Conservation (phyloP, 2,329 filamentous ascomycete species). For the Leptographium galeiforme region DNA sequence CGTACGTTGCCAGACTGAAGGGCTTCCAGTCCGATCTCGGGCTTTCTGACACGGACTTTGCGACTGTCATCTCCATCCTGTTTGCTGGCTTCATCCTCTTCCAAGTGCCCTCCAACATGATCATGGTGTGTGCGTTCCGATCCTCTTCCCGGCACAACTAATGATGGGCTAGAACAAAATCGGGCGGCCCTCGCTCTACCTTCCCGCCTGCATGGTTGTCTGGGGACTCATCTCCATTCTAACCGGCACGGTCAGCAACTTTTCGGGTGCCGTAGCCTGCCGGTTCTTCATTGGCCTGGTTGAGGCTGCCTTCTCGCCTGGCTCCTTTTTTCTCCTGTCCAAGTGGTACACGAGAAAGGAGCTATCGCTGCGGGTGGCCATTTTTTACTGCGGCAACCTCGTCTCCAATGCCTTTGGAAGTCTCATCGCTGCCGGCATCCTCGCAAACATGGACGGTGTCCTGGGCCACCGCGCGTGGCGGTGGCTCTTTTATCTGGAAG, state of each 20-base stretch:
- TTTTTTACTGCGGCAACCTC: slow-evolving; percentile 11
- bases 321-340: slow-evolving; percentile 26
- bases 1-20: slow-evolving; percentile 9
- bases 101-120: slow-evolving; percentile 4
- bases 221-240: neutral
- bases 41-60: slow-evolving; percentile 3
- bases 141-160: slow-evolving; percentile 7
- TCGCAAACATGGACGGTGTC: slow-evolving; percentile 40
- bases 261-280: neutral
- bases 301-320: slow-evolving; percentile 32
- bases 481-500: slow-evolving; percentile 38
- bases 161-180: slow-evolving; percentile 38
- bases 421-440: slow-evolving; percentile 26
- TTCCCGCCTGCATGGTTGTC: neutral
- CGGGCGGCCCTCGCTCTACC: slow-evolving; percentile 21
- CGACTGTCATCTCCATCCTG: slow-evolving; percentile 2
- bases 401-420: slow-evolving; percentile 9
- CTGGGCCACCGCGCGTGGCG: slow-evolving; percentile 30
- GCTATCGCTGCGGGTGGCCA: slow-evolving; percentile 11
- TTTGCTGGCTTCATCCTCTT: slow-evolving; percentile 5
- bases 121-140: neutral
- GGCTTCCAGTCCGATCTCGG: slow-evolving; percentile 8
- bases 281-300: slow-evolving; percentile 5
- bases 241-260: neutral
- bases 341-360: slow-evolving; percentile 12